These are phyloP conservation scores for Gymnopilus junonius DNA, from an alignment of 768 basidiomycete species.

Conservation along the genomic window DNA sequence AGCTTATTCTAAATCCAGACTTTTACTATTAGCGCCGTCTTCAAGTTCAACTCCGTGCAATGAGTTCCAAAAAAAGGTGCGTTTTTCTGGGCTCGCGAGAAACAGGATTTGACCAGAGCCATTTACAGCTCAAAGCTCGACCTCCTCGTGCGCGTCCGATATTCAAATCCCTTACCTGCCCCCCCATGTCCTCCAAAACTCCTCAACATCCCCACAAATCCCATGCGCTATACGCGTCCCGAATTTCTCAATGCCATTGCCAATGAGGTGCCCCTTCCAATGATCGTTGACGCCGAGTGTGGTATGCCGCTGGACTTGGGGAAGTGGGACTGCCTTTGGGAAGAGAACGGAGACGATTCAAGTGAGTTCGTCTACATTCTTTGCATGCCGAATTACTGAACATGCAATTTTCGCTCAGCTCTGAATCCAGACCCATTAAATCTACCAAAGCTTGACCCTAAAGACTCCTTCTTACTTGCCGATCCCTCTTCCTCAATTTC, in stretches of 20 bases:
- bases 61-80: conserved; percentile 32
- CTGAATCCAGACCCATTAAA: conserved; percentile 72
- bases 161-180: conserved; percentile 90
- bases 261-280: conserved; percentile 82
- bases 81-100: background rate
- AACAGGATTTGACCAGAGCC: background rate
- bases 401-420: conserved; percentile 21
- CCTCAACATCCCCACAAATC: conserved; percentile 88
- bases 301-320: conserved; percentile 96
- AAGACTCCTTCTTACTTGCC: conserved; percentile 75
- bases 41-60: conserved; percentile 10
- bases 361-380: conserved; percentile 42
- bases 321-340: conserved; percentile 83
- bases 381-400: background rate
- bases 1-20: background rate
- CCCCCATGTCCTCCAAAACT: conserved; percentile 99
- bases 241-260: conserved; percentile 84
- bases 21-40: background rate
- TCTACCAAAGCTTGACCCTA: conserved; percentile 68
- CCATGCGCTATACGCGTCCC: conserved; percentile 84
- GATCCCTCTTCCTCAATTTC: conserved; percentile 58
- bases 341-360: conserved; percentile 73
- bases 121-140: conserved; percentile 69
- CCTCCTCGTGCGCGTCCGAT: conserved; percentile 91
- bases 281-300: conserved; percentile 96